These are phyloP conservation scores for Panicum virgatum DNA, from an alignment of 202 grass and related monocot species.

Conservation along the genomic window DNA sequence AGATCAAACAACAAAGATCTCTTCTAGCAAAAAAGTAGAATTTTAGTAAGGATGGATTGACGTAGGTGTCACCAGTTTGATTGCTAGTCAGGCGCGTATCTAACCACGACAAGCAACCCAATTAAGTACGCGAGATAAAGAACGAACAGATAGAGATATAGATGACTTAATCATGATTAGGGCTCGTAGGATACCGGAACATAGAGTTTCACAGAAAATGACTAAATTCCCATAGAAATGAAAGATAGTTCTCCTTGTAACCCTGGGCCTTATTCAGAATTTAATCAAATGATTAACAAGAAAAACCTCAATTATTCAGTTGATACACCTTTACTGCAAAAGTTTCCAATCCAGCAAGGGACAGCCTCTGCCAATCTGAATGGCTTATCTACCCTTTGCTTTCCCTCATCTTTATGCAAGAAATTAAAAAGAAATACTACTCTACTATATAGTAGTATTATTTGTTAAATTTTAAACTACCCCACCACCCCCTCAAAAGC, in stretches of 20 bases:
- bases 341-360: slow-evolving; percentile 28
- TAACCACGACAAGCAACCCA: neutral
- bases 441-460: slow-evolving; percentile 3
- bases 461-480: slow-evolving; percentile 48
- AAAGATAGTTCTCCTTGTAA: neutral
- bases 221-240: neutral
- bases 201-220: neutral
- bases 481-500: slow-evolving; percentile 72
- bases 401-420: slow-evolving; percentile 30
- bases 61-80: neutral
- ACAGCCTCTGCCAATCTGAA: slow-evolving; percentile 41
- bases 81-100: neutral
- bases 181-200: neutral
- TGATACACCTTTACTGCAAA: slow-evolving; percentile 27
- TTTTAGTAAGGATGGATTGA: neutral
- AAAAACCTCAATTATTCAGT: slow-evolving; percentile 27
- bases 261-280: neutral
- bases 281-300: slow-evolving; percentile 16
- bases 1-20: slow-evolving; percentile 43
- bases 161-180: neutral
- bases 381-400: slow-evolving; percentile 45
- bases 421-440: slow-evolving; percentile 4
- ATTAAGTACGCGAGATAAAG: neutral
- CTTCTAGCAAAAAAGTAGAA: neutral
- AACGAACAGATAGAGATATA: neutral